These are phyloP conservation scores for Pseudozyma sp. DNA, from an alignment of 1,284 basidiomycete species.

Conservation along the genomic window DNA sequence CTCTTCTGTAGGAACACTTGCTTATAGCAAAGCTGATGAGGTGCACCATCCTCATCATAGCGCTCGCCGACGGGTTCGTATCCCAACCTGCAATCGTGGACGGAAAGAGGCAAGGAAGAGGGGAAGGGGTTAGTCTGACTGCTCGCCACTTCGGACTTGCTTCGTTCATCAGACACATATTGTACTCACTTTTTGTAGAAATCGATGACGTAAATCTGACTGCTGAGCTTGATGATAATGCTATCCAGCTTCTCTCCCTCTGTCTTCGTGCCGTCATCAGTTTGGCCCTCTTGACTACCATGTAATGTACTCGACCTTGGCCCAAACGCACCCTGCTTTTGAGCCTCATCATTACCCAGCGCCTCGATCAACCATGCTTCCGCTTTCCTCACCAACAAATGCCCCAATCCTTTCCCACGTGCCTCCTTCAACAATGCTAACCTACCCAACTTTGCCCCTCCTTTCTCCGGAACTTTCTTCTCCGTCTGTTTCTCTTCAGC, in stretches of 20 bases:
- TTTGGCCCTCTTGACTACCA: background rate
- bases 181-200: conserved; percentile 45
- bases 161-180: background rate
- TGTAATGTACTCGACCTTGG: conserved; percentile 17
- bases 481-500: conserved; percentile 31
- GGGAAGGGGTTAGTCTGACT: background rate
- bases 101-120: background rate
- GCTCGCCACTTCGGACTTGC: conserved; percentile 1
- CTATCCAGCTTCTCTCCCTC: conserved; percentile 21
- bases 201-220: conserved; percentile 41
- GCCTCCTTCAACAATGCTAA: conserved; percentile 42
- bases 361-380: conserved; percentile 31
- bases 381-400: conserved; percentile 30
- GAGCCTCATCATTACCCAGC: conserved; percentile 13
- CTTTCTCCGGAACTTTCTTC: conserved; percentile 14
- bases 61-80: conserved; percentile 39
- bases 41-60: conserved; percentile 47
- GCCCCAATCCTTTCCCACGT: conserved; percentile 42
- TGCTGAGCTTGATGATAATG: conserved; percentile 53
- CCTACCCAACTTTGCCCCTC: conserved; percentile 45
- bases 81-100: conserved; percentile 21
- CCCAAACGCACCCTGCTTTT: conserved; percentile 35
- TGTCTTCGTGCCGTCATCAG: background rate
- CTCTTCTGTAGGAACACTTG: conserved; percentile 23
- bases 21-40: conserved; percentile 48